Base-by-base conservation (phyloP, 805 yeast species). In the Barnettozyma siamensis region DNA sequence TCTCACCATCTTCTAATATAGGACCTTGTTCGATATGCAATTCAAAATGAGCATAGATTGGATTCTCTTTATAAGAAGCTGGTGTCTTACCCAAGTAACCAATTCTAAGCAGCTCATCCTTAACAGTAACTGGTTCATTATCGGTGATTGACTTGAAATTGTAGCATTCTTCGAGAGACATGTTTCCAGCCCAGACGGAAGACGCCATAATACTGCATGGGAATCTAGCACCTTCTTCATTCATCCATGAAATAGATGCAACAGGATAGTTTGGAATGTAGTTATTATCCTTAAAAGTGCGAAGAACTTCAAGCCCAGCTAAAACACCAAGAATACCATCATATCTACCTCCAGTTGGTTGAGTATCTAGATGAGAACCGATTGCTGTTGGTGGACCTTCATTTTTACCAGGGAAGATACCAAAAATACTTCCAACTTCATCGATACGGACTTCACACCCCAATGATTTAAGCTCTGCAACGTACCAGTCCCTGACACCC, bases 1-100 rank as follows among this genome's bases (percentile, higher is more conserved):
- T 74, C 5, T 69, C 53, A 26, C 69, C 70, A 19, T 69, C 68
- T 54, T 82, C 87, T 37, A 82, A 66, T 31, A 80, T 69, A 11
- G 88, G 88, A 6, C 89, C 89, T 59, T 82, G 89, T 54, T 82
- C 88, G 45, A 82, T 82, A 54, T 82, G 89, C 41, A 82, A 65
- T 57, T 82, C 89, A 56, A 82, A 81, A 59, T 82, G 88, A 9
- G 83, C 81, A 17, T 76, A 75, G 18, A 82, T 62, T 16, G 83
- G 83, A 47, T 73, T 76, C 18, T 57, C 63, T 46, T 65, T 51
- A 54, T 74, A 68, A 11, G 70, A 63, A 17, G 80, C 78, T 2
- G 69, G 67, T 7, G 63, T 53, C 2, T 59, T 62, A 13, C 88
- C 88, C 46, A 70, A 58, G 55, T 78, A 82, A 2, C 86, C 87